A percentile compares a stretch with the other conserved stretches of the same genome.
Evolutionary conservation across 73 alveolate genomes (phyloP).

Genomic region (Diophrys sp.): DNA sequence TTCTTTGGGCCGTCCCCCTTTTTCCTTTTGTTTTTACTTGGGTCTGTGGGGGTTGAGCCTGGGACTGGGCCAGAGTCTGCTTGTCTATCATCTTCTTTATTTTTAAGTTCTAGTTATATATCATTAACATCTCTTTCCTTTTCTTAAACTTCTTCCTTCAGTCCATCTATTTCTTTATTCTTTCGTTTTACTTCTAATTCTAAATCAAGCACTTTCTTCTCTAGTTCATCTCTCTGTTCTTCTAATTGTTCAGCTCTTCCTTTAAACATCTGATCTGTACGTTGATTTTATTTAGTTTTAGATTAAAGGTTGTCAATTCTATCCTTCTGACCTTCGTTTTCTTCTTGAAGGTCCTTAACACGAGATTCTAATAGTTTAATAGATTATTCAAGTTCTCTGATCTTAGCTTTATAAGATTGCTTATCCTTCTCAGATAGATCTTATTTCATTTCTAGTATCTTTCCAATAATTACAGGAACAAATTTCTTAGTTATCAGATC

Average conservation of each 20-base stretch:
- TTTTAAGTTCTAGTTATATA: not conserved
- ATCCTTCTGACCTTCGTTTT: conserved; percentile 4
- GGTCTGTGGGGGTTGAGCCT: no score
- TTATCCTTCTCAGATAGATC: not conserved
- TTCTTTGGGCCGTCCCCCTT: not conserved
- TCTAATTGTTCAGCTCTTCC: conserved; percentile 8
- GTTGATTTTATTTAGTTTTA: not conserved
- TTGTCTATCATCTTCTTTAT: not conserved
- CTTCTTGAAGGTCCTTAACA: conserved; percentile 12
- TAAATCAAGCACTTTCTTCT: conserved; percentile 4
- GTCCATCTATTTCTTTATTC: not conserved
- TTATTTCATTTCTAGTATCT: not conserved
- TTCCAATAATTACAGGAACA: not conserved
- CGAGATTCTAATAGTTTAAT: conserved; percentile 11
- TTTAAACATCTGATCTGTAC: not conserved
- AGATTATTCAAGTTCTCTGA: conserved; percentile 1
- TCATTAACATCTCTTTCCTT: conserved; percentile 3
- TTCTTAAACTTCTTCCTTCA: not conserved
- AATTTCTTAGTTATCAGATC: not conserved
- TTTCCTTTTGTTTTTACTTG: not conserved
- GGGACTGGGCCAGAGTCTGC: no score
- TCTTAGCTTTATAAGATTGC: conserved; percentile 1
- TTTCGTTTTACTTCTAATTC: not conserved
- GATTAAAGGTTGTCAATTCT: not conserved
- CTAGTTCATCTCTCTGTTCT: conserved; percentile 10